Evolutionary conservation across 345 rosid genomes (phyloP).

Genomic region (Eucalyptus curtisii): DNA sequence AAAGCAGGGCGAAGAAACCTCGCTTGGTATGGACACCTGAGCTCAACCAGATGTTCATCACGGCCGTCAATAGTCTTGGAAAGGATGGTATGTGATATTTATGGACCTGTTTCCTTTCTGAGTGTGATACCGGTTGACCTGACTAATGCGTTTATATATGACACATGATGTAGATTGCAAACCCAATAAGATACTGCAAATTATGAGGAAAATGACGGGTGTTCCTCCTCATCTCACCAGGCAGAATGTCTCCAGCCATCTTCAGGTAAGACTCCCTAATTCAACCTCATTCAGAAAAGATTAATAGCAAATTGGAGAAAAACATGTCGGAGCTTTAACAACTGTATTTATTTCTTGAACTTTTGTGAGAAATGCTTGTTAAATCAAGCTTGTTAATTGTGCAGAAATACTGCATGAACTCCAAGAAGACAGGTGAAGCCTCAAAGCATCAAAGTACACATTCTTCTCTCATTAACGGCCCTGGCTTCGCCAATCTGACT

Average conservation of each 20-base stretch:
- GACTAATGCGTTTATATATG: neutral
- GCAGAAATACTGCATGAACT: neutral
- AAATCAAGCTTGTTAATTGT: neutral
- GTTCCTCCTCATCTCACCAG: neutral
- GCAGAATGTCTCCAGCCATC: neutral
- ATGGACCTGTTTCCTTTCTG: neutral
- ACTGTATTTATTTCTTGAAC: neutral
- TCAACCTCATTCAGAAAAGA: neutral
- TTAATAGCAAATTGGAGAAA: neutral
- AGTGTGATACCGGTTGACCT: neutral
- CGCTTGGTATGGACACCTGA: neutral
- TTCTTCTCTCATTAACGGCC: neutral
- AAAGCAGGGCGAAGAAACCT: neutral
- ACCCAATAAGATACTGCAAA: neutral
- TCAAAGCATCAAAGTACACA: neutral
- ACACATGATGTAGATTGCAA: neutral
- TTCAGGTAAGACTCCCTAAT: neutral
- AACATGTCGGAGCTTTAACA: neutral
- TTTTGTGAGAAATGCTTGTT: neutral
- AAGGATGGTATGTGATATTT: neutral
- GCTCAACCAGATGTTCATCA: neutral
- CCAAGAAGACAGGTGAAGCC: neutral
- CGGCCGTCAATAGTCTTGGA: neutral
- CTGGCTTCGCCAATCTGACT: neutral
- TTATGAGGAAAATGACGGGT: neutral